These are phyloP conservation scores for Chlorella ohadii DNA, from an alignment of 139 green algal genomes.

Conservation along the genomic window DNA sequence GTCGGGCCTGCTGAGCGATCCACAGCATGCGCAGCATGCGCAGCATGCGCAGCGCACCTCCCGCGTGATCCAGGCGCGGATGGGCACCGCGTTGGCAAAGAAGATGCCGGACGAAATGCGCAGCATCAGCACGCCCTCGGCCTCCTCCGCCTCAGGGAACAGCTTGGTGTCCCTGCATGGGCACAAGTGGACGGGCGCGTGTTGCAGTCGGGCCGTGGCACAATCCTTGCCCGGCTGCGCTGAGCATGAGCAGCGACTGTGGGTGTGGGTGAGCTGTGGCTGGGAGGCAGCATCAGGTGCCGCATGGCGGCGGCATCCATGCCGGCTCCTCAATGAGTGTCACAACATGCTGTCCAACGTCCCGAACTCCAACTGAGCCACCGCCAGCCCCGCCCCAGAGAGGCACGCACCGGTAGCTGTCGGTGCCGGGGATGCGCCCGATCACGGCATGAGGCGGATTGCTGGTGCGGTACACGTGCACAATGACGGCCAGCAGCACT, in stretches of 20 bases:
- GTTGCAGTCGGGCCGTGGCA: no score
- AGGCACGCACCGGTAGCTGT: not conserved
- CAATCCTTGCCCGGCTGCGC: no score
- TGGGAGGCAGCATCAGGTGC: no score
- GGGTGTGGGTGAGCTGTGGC: no score
- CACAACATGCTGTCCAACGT: no score
- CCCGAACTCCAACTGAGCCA: no score
- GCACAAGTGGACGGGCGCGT: no score
- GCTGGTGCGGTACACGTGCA: not conserved
- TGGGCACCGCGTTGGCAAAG: slow-evolving; percentile 71
- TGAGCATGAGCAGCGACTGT: no score
- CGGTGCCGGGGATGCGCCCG: not conserved
- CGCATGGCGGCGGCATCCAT: no score
- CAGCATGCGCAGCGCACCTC: not conserved
- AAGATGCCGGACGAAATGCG: slow-evolving; percentile 73
- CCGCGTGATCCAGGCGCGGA: slow-evolving; percentile 51
- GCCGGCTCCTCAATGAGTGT: no score
- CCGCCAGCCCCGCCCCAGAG: no score
- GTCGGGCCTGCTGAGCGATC: no score
- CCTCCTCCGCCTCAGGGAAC: slow-evolving; percentile 35
- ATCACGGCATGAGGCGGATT: not conserved
- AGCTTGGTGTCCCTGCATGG: not conserved
- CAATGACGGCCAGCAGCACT: not conserved
- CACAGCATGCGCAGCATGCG: not conserved
- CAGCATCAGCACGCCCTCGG: slow-evolving; percentile 65